phyloP scores from a whole-genome alignment of 2,329 filamentous ascomycete species.

The Clonostachys rhizophaga region DNA sequence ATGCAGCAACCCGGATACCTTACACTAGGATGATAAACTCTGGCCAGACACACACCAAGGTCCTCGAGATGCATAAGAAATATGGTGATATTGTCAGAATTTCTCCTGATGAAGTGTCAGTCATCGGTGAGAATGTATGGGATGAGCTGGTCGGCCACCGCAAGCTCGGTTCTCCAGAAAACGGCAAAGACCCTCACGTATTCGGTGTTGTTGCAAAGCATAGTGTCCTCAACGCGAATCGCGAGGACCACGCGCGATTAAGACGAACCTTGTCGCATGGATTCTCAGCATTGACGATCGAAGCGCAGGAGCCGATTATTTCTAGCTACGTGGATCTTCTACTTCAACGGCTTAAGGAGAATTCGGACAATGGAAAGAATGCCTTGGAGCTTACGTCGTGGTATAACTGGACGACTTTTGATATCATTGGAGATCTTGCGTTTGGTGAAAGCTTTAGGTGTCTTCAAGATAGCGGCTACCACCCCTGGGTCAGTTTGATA shows the following conservation, averaged over 20 bases:
- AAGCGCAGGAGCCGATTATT: slow-evolving; percentile 3
- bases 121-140: too few relatives aligned
- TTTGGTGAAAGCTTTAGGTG: slow-evolving; percentile 13
- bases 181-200: neutral
- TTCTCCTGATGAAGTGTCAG: too few relatives aligned
- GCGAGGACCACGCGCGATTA: neutral
- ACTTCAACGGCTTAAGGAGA: slow-evolving; percentile 6
- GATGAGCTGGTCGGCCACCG: too few relatives aligned
- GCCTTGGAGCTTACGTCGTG: neutral
- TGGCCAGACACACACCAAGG: too few relatives aligned
- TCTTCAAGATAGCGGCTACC: slow-evolving; percentile 5
- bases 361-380: slow-evolving; percentile 6
- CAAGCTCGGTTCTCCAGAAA: neutral
- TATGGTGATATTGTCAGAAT: too few relatives aligned
- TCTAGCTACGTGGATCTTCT: slow-evolving; percentile 11
- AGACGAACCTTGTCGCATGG: neutral
- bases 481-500: slow-evolving; percentile 8
- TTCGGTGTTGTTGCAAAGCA: too few relatives aligned
- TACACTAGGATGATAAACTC: too few relatives aligned
- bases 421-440: slow-evolving; percentile 15
- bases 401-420: slow-evolving; percentile 16
- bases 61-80: too few relatives aligned
- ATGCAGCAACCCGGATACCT: too few relatives aligned
- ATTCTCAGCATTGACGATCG: neutral
- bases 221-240: neutral